Base-by-base conservation (phyloP, 768 basidiomycete species). In the Royoungia palumana region DNA sequence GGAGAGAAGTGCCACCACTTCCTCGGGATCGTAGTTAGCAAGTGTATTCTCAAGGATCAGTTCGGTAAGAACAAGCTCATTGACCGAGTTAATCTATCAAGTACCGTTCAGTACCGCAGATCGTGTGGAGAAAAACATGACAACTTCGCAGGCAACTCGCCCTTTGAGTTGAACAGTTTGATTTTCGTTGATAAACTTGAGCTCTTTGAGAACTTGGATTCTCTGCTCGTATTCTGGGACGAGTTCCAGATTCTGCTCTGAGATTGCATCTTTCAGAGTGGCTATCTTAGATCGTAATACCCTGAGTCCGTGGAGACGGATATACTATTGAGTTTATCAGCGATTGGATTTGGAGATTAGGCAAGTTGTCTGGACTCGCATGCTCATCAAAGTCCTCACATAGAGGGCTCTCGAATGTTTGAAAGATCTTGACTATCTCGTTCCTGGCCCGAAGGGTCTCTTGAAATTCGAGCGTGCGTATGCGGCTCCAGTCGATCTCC, bases 221-320 rank as follows among this genome's bases (percentile, higher is more conserved):
- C 95, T 77, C 62, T 94, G 92, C 64, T 98, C 92, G 67, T 98
- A 99, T 64, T 99, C 96, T 6, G 96, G 96, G 28, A 98, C 79
- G 16, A 98, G 79, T 62, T 96, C 96, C 49, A 98, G 72, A 63
- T 99, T 99, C 64, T 99, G 93, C 61, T 97, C 96, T 5, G 94
- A 97, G 24, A 98, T 82, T 2, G 87, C 85, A 35, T 88, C 74
- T 61, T 89, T 94, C 46, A 99, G 75, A 28, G 75, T 70, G 2
- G 82, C 82, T 49, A 99, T 86, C 56, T 83, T 87, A 30, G 79
- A 76, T 53, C 81, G 78, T 42, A 98, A 68, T 17, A 85, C 65
- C 61, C 87, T 90, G 55, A 86, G 82, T 46, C 77, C 79, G 58
- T 99, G 96, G 30, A 90, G 58, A 19, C 77, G 70, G 12, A 71